These are phyloP conservation scores for Diaporthe batatas DNA, from an alignment of 2,329 filamentous ascomycete species.

Conservation along the genomic window DNA sequence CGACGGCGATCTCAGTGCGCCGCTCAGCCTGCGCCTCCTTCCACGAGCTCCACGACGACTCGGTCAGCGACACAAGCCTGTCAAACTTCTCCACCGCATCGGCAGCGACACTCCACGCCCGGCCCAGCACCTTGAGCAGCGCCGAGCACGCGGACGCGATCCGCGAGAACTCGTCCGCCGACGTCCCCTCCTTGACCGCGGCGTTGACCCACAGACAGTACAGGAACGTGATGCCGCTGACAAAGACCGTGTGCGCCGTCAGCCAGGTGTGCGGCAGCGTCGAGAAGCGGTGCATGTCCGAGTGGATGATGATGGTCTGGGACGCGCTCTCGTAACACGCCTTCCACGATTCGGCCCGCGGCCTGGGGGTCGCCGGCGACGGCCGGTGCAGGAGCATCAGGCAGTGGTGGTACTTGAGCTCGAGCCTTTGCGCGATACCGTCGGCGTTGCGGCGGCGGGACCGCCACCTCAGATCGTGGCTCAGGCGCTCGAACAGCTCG, in stretches of 20 bases:
- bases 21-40: constrained; percentile 25
- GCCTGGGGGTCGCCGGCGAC: constrained; percentile 47
- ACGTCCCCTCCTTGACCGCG: constrained; percentile 9
- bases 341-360: constrained; percentile 45
- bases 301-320: constrained; percentile 48
- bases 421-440: constrained; percentile 45
- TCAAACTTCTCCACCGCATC: constrained; percentile 52
- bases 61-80: constrained; percentile 41
- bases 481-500: constrained; percentile 32
- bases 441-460: constrained; percentile 41
- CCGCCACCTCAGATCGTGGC: constrained; percentile 1
- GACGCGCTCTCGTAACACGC: constrained; percentile 48
- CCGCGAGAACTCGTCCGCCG: constrained; percentile 19
- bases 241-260: constrained; percentile 50
- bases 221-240: constrained; percentile 50
- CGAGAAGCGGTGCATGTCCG: constrained; percentile 48
- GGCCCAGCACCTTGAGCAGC: constrained; percentile 44
- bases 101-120: constrained; percentile 52
- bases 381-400: constrained; percentile 50
- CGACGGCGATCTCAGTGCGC: constrained; percentile 25
- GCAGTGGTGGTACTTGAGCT: constrained; percentile 51
- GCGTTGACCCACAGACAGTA: constrained; percentile 46
- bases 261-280: constrained; percentile 50
- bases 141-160: constrained; percentile 44
- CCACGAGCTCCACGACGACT: constrained; percentile 34